Evolutionary conservation across 108 stramenopile genomes (phyloP), one percentile per base, ranked within the genome.

Genomic region (Fragilariopsis cylindrus): DNA sequence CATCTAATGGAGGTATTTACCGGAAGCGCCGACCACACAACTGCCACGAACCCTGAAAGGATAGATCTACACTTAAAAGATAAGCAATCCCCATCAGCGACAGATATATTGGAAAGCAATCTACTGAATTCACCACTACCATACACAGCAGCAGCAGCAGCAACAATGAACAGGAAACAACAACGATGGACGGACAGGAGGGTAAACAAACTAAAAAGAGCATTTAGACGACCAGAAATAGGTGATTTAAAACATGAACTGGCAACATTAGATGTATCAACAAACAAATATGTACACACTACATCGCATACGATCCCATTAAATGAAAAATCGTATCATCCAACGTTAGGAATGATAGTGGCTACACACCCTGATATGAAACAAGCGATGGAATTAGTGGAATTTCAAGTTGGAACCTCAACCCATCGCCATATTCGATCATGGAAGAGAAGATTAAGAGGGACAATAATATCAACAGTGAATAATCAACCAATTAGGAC

Each of bases 381-480:
- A 16, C 16, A 57, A 2, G 56, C 56, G 0, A 15, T 57, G 16
- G 56, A 57, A 57, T 21, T 57, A 6, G 21, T 21, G 19, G 21
- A 57, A 2, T 21, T 57, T 15, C 7, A 57, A 57, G 56, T 57
- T 15, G 56, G 56, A 21, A 57, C 56, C 0, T 21, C 21, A 13
- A 21, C 56, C 6, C 13, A 15, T 15, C 5, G 19, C 1, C 56
- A 21, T 49, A 53, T 69, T 3, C 68, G 7, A 3, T 7, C 15
- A 30, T 71, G 56, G 56, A 71, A 71, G 57, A 41, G 56, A 3
- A 57, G 56, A 57, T 30, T 71, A 55, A 44, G 48, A 3, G 71
- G 71, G 1, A 57, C 44, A 4, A 71, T 40, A 42, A 46, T 71
- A 5, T 13, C 42, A 15, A 56, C n/a, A 52, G 46, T 71, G 0